Evolutionary conservation across 345 rosid genomes (phyloP).

Genomic region (Hibiscus syriacus): DNA sequence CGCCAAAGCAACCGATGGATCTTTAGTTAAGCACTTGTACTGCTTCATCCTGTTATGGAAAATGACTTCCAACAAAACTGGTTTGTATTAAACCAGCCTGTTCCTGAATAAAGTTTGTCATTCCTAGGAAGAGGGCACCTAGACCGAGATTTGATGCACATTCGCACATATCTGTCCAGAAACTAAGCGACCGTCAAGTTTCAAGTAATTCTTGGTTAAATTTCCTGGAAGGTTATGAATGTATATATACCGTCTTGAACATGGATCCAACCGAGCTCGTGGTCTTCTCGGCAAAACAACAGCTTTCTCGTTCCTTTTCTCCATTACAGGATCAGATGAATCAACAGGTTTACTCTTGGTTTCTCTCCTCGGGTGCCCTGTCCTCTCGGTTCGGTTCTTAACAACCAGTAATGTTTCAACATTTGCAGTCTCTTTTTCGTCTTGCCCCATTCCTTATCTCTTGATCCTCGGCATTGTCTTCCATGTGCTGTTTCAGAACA

Average conservation of each 20-base stretch:
- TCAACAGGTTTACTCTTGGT: neutral
- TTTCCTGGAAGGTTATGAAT: slow-evolving; percentile 48
- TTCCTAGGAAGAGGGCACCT: slow-evolving; percentile 38
- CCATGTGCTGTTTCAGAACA: too few relatives aligned
- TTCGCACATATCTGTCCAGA: slow-evolving; percentile 61
- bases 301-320: neutral
- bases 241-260: slow-evolving; percentile 31
- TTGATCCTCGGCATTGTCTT: neutral
- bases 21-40: too few relatives aligned
- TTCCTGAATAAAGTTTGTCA: slow-evolving; percentile 25
- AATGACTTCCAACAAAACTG: too few relatives aligned
- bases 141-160: slow-evolving; percentile 45
- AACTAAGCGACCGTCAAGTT: too few relatives aligned
- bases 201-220: too few relatives aligned
- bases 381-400: neutral
- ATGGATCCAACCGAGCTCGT: slow-evolving; percentile 4
- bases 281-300: neutral
- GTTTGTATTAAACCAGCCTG: slow-evolving; percentile 81
- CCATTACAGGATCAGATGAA: neutral
- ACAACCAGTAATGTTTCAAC: neutral
- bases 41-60: too few relatives aligned
- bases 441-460: neutral
- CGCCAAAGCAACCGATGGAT: too few relatives aligned
- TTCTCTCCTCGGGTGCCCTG: neutral
- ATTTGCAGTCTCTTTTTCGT: neutral